Conservation (phyloP, 352 stramenopile genomes). For the Phytopythium kandeliae region DNA sequence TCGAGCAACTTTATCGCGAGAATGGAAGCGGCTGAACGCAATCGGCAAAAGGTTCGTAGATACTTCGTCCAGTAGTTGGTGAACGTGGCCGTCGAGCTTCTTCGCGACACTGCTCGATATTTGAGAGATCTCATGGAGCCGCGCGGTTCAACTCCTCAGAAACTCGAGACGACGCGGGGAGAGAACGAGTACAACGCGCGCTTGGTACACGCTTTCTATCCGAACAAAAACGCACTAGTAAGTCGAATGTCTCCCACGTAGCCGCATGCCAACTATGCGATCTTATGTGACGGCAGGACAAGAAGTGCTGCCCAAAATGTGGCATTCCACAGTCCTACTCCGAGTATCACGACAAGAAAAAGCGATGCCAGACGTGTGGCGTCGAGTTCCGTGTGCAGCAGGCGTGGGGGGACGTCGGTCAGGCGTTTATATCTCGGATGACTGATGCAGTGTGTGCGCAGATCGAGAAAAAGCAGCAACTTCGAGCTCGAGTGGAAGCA, state of each 20-base stretch:
- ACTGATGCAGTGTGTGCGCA: constrained; percentile 30
- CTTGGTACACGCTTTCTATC: constrained; percentile 20
- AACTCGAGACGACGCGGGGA: constrained; percentile 60
- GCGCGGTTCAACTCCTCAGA: constrained; percentile 23
- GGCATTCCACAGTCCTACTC: constrained; percentile 66
- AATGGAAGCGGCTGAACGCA: constrained; percentile 76
- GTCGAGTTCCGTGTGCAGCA: constrained; percentile 67
- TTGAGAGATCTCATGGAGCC: background rate
- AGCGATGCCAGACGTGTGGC: constrained; percentile 73
- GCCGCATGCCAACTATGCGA: too few relatives aligned
- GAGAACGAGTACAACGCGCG: constrained; percentile 73
- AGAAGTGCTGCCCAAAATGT: constrained; percentile 74
- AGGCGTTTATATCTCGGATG: constrained; percentile 61
- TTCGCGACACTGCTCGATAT: too few relatives aligned
- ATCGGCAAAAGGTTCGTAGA: constrained; percentile 56
- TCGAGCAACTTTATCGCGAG: constrained; percentile 51
- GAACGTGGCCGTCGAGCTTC: too few relatives aligned
- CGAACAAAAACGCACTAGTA: background rate
- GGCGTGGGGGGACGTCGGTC: constrained; percentile 68
- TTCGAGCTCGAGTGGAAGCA: constrained; percentile 34
- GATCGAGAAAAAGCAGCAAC: constrained; percentile 41
- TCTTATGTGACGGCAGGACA: constrained; percentile 70
- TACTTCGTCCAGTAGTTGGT: background rate
- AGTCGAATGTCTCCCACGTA: too few relatives aligned
- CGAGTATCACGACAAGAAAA: constrained; percentile 86